Evolutionary conservation across 305 asterid species (phyloP).

Genomic region (Solanum hybrid): DNA sequence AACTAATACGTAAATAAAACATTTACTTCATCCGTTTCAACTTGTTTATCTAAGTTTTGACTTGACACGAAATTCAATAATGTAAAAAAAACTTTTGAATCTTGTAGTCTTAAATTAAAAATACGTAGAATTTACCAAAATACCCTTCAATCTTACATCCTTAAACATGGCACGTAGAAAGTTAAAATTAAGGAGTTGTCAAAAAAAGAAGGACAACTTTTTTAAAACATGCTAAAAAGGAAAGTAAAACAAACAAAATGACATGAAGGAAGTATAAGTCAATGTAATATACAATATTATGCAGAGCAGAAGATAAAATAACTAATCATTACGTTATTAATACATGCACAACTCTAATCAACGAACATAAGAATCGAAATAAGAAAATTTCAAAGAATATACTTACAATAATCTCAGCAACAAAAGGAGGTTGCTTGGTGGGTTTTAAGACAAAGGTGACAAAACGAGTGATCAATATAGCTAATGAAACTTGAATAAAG

Average conservation of each 20-base stretch:
- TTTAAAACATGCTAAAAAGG: neutral
- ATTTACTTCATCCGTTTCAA: neutral
- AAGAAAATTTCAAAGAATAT: neutral
- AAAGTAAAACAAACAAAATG: neutral
- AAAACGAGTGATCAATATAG: slow-evolving; percentile 45
- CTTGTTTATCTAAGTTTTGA: neutral
- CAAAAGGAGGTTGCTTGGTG: slow-evolving; percentile 67
- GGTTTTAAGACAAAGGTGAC: slow-evolving; percentile 37
- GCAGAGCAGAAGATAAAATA: neutral
- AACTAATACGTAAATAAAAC: neutral
- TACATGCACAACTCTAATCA: neutral
- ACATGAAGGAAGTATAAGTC: neutral
- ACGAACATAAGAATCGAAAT: neutral
- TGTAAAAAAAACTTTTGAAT: neutral
- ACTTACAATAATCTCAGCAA: slow-evolving; percentile 71
- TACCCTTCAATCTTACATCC: neutral
- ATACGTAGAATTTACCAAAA: neutral
- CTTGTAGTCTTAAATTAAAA: neutral
- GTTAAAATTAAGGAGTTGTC: neutral
- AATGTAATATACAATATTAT: neutral
- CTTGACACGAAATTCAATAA: neutral
- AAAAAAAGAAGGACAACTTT: neutral
- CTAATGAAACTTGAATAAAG: slow-evolving; percentile 54
- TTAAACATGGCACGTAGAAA: neutral
- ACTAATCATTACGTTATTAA: neutral